Base-by-base conservation (phyloP, 73 alveolate species). In the Effrenium voratum region DNA sequence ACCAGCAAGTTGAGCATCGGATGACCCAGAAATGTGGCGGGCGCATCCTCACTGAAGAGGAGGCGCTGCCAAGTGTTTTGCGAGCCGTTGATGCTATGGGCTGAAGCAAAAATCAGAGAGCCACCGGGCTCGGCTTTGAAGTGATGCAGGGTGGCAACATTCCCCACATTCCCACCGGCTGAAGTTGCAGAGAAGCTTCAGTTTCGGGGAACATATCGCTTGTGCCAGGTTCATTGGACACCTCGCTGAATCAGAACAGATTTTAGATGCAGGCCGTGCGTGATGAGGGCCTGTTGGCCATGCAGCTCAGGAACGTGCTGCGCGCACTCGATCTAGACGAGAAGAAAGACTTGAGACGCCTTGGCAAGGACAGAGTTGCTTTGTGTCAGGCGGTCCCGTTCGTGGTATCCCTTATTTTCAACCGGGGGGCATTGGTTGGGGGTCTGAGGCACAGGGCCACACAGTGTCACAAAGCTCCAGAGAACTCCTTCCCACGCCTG, bases 21-120 rank as follows among this genome's bases (percentile, higher is more conserved):
- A 85, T 85, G 94, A 36, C 94, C 94, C 94, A 85, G 94, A 85
- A 85, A 57, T 85, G 94, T 85, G 94, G 94, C 55, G 94, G 94
- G 36, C 81, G 94, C 24, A 44, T 85, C 60, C 50, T 85, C 32
- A 85, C 94, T 43, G 94, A 85, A 32, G 94, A 85, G 94, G 94
- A 85, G 94, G 94, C 66, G 10, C 80, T 5, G 40, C 10, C 43
- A 68, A 22, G 80, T 10, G 6, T 19, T 28, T 40, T 15, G 81
- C 22, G 43, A 40, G 81, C 41, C 3, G 36, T 28, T 68, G 80
- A 28, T 30, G 0, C 12, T 68, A 28, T 68, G 45, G 46, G 81
- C 22, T 5, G 81, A n/a, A 36, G 91, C 63, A 45, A 15, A 73
- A 1, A 34, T 4, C 22, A 19, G 50, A 12, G 45, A 10, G 75